These are phyloP conservation scores for Yarrowia osloensis DNA, from an alignment of 805 yeast species.

Conservation along the genomic window DNA sequence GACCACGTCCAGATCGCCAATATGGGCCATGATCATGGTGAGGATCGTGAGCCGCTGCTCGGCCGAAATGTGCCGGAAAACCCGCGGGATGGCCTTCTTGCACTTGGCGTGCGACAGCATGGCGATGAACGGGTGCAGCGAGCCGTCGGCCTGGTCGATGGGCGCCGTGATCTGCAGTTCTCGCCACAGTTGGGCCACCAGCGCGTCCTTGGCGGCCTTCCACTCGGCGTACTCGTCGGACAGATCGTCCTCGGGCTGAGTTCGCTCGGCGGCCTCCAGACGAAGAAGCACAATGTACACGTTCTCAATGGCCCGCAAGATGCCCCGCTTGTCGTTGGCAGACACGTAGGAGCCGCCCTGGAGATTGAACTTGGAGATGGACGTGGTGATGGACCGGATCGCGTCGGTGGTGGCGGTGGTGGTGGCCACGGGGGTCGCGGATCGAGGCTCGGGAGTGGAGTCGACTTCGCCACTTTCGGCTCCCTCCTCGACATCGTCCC, in stretches of 20 bases:
- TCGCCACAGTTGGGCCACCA: constrained; percentile 62
- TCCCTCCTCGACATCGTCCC: background rate
- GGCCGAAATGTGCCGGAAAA: constrained; percentile 75
- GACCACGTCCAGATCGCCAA: constrained; percentile 77
- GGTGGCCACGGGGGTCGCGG: constrained; percentile 5
- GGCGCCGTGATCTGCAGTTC: constrained; percentile 70
- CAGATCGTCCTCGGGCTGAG: constrained; percentile 47
- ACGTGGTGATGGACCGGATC: constrained; percentile 40
- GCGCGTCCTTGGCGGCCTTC: constrained; percentile 40
- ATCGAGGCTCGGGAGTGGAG: constrained; percentile 15
- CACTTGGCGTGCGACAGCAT: constrained; percentile 84
- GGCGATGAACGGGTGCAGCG: constrained; percentile 73
- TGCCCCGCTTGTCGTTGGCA: constrained; percentile 46
- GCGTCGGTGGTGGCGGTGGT: constrained; percentile 26
- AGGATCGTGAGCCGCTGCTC: constrained; percentile 77
- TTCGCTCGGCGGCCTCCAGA: constrained; percentile 74
- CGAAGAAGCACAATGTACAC: constrained; percentile 75
- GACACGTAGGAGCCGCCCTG: constrained; percentile 32
- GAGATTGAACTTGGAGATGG: constrained; percentile 37
- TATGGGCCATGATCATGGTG: constrained; percentile 74
- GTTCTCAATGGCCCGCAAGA: constrained; percentile 72
- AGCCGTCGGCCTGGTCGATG: constrained; percentile 54
- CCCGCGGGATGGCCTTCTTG: constrained; percentile 82
- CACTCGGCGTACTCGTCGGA: constrained; percentile 40
- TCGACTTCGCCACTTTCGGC: constrained; percentile 37